Evolutionary conservation across 441 rosid genomes (phyloP).

Genomic region (Populus hybrid): DNA sequence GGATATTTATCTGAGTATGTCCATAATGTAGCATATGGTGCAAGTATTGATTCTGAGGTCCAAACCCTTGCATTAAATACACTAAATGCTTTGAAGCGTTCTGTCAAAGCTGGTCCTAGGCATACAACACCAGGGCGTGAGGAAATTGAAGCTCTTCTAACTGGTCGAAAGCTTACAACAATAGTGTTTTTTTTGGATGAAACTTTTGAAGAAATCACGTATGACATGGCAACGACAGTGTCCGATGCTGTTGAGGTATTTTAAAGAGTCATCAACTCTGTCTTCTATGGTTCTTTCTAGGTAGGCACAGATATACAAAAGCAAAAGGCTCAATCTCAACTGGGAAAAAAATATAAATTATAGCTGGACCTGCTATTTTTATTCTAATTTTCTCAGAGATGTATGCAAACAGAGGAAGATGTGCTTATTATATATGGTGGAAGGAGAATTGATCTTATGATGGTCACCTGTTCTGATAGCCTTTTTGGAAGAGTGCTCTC

Average conservation of each 20-base stretch:
- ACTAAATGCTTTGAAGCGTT: conserved; percentile 80
- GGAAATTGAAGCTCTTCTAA: conserved; percentile 93
- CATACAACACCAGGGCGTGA: conserved; percentile 89
- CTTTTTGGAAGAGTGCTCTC: too few species aligned
- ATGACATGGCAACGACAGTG: conserved; percentile 95
- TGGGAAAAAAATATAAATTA: neutral
- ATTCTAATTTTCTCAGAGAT: neutral
- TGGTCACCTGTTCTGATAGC: neutral
- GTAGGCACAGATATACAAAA: neutral
- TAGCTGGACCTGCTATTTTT: neutral
- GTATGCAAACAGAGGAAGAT: neutral
- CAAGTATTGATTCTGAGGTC: conserved; percentile 67
- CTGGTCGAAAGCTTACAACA: conserved; percentile 83
- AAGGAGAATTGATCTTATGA: neutral
- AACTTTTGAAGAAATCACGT: conserved; percentile 96
- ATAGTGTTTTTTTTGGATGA: conserved; percentile 95
- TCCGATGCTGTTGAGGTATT: conserved; percentile 97
- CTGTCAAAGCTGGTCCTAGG: conserved; percentile 97
- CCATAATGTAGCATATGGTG: conserved; percentile 75
- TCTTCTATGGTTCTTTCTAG: neutral
- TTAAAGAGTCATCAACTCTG: neutral
- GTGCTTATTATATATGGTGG: neutral
- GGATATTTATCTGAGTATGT: conserved; percentile 88
- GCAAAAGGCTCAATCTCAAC: neutral
- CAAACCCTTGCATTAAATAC: conserved; percentile 79